Percentiles rank a stretch among this genome's conserved stretches.
Conservation (phyloP, 768 basidiomycete species). For the Tulasnella calospora region DNA sequence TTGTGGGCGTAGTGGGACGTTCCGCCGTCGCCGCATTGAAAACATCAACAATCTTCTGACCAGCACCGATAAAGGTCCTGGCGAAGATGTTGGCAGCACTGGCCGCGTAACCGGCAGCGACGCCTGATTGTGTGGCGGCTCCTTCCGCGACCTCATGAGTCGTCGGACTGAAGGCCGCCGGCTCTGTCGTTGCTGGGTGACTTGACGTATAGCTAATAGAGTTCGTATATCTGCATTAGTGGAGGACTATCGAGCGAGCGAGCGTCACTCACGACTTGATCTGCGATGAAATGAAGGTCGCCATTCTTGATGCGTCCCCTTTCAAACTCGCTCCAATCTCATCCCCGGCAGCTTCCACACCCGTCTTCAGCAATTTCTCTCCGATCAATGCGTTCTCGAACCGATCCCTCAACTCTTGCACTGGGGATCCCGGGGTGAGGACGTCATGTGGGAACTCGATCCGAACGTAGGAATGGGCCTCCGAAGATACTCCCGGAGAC, state of each 20-base stretch:
- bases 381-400: conserved; percentile 23
- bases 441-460: conserved; percentile 6
- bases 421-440: background rate
- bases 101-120: conserved; percentile 13
- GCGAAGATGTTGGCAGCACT: conserved; percentile 5
- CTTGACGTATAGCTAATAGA: background rate
- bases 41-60: conserved; percentile 6
- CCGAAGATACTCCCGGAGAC: background rate
- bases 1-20: background rate
- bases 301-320: conserved; percentile 6
- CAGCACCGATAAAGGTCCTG: conserved; percentile 3
- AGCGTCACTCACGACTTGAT: background rate
- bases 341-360: conserved; percentile 15
- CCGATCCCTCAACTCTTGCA: conserved; percentile 9
- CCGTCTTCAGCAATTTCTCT: conserved; percentile 12
- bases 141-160: background rate
- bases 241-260: background rate
- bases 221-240: background rate
- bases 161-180: background rate
- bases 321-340: conserved; percentile 7
- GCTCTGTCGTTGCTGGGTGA: background rate
- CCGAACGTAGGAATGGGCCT: conserved; percentile 11
- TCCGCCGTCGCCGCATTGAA: conserved; percentile 9
- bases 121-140: background rate
- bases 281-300: background rate